Conservation (phyloP, 106 monocot species). For the Amphibolis antarctica region DNA sequence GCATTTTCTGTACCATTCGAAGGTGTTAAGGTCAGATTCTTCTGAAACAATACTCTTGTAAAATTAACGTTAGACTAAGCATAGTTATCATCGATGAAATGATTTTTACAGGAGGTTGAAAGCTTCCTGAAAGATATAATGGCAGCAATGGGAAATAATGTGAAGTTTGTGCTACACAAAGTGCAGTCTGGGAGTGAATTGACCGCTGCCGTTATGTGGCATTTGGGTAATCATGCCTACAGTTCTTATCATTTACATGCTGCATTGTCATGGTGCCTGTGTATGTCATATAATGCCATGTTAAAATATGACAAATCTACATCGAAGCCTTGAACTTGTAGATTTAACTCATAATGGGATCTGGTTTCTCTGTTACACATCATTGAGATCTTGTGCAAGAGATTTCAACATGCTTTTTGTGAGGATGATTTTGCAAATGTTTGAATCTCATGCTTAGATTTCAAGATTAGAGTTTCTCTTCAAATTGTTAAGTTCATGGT, state of each 20-base stretch:
- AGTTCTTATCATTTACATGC: neutral
- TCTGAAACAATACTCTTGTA: neutral
- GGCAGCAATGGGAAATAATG: constrained; percentile 12
- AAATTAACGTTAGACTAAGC: neutral
- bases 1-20: constrained; percentile 39
- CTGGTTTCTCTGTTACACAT: too few relatives aligned
- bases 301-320: too few relatives aligned
- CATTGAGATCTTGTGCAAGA: too few relatives aligned
- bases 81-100: neutral
- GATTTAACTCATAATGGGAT: too few relatives aligned
- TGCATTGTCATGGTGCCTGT: too few relatives aligned
- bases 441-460: too few relatives aligned
- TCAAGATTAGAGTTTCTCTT: too few relatives aligned
- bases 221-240: constrained; percentile 1
- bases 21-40: constrained; percentile 34
- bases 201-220: constrained; percentile 11
- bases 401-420: too few relatives aligned
- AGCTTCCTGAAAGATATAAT: constrained; percentile 7
- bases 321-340: too few relatives aligned
- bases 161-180: constrained; percentile 4
- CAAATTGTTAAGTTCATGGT: too few relatives aligned
- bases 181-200: neutral
- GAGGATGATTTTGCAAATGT: too few relatives aligned
- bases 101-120: constrained; percentile 5
- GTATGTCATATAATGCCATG: too few relatives aligned